phyloP scores from a whole-genome alignment of 176 grass and related monocot species.

The Poa annua region DNA sequence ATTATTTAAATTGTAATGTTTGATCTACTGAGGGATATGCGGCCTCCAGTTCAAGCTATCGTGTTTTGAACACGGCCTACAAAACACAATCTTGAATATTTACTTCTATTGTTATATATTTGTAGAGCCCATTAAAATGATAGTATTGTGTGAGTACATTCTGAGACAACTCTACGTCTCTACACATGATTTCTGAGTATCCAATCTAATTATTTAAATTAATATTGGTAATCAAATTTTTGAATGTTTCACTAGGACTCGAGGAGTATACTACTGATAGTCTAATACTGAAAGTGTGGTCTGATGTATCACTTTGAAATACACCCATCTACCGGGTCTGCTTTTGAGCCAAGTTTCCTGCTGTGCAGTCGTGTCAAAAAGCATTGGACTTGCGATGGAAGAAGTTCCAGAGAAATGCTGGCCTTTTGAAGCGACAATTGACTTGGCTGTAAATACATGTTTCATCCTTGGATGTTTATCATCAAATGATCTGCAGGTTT shows the following conservation, averaged over 20 bases:
- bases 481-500: not conserved
- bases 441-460: slow-evolving; percentile 82
- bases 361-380: slow-evolving; percentile 69
- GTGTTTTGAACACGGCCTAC: not conserved
- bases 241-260: slow-evolving; percentile 2
- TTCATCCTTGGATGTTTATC: slow-evolving; percentile 30
- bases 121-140: not conserved
- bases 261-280: not conserved
- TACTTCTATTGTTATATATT: not conserved
- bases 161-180: not conserved
- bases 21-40: not conserved
- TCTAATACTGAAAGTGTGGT: not conserved
- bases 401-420: slow-evolving; percentile 92
- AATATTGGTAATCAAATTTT: not conserved
- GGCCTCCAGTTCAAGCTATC: not conserved
- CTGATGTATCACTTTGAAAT: slow-evolving; percentile 15
- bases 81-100: not conserved
- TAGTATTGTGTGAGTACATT: not conserved
- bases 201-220: slow-evolving; percentile 5
- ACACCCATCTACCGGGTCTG: not conserved
- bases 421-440: slow-evolving; percentile 74
- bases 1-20: not conserved
- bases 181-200: slow-evolving; percentile 11
- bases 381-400: slow-evolving; percentile 79
- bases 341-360: slow-evolving; percentile 32